Base-by-base conservation (phyloP, 306 rosid genomes). In the Quercus suber region DNA sequence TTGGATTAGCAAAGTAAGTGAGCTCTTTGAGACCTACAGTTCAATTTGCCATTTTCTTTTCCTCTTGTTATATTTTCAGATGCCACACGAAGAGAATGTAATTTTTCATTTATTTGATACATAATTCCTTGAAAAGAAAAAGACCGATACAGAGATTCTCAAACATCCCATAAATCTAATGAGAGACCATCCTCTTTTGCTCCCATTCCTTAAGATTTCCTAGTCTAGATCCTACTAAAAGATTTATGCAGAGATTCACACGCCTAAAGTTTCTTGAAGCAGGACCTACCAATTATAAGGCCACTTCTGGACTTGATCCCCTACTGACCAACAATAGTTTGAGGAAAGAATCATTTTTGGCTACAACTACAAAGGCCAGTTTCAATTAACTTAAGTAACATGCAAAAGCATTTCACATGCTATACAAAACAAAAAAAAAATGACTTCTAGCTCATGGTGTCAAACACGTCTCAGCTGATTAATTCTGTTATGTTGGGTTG, bases 1-100 rank as follows among this genome's bases (percentile, higher is more conserved):
- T 19, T 77, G 81, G 78, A 53, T 69, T 69, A 57, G 18, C 25
- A 60, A 65, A 77, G 77, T 82, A 55, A 83, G 61, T 61, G 35
- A 61, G 15, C 45, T 33, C 60, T 61, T 49, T 17, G 20, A 12
- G 27, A 74, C 55, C 25, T 14, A 15, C 5, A 67, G 25, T 71
- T 74, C 21, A 25, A 74, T 75, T 45, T 71, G 13, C 59, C 17
- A 19, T 78, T 80, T 73, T 53, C 43, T 17, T 79, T 67, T 67
- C 20, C 80, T 81, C 49, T 43, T 27, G 6, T 27, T 33, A n/a
- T 11, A 21, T 60, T 23, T 25, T 60, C 6, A 61, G 20, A 27
- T 25, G n/a, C 69, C 35, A 27, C 43, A 18, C 19, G 4, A 20
- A 67, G 35, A 67, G 51, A 13, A 67, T 33, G 6, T 67, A 21